A percentile compares a stretch with the other conserved stretches of the same genome.
Conservation (phyloP, 2,329 filamentous ascomycete species). For the Botrytis elliptica region DNA sequence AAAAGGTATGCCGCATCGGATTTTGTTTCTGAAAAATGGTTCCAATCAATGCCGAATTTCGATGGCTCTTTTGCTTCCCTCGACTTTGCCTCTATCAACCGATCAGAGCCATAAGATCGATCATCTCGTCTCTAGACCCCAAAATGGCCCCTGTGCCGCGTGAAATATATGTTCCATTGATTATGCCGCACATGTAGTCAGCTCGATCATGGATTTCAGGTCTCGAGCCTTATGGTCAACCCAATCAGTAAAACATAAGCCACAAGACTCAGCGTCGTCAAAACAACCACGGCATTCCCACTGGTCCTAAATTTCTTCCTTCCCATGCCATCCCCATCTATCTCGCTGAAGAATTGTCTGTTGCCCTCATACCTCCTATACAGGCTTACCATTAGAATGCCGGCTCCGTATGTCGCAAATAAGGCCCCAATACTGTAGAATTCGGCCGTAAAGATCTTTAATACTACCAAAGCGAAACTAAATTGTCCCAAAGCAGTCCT, state of each 20-base stretch:
- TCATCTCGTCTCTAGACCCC: neutral
- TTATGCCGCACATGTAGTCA: conserved; percentile 7
- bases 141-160: neutral
- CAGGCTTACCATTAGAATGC: conserved; percentile 76
- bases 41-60: neutral
- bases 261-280: conserved; percentile 55
- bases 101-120: neutral
- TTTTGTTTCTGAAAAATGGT: neutral
- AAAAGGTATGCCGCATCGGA: neutral
- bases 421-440: conserved; percentile 97
- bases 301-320: conserved; percentile 62
- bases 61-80: neutral
- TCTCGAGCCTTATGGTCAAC: conserved; percentile 48
- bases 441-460: conserved; percentile 94
- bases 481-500: conserved; percentile 93
- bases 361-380: conserved; percentile 91
- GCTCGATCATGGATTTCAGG: conserved; percentile 23
- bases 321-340: conserved; percentile 42
- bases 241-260: conserved; percentile 58
- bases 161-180: conserved; percentile 6
- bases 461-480: conserved; percentile 88
- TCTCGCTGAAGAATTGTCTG: conserved; percentile 78
- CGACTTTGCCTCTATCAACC: neutral
- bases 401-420: conserved; percentile 87
- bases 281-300: conserved; percentile 59